These are phyloP conservation scores for Gonapodya sp. DNA, from an alignment of 192 early-diverging fungal genomes.

Conservation along the genomic window DNA sequence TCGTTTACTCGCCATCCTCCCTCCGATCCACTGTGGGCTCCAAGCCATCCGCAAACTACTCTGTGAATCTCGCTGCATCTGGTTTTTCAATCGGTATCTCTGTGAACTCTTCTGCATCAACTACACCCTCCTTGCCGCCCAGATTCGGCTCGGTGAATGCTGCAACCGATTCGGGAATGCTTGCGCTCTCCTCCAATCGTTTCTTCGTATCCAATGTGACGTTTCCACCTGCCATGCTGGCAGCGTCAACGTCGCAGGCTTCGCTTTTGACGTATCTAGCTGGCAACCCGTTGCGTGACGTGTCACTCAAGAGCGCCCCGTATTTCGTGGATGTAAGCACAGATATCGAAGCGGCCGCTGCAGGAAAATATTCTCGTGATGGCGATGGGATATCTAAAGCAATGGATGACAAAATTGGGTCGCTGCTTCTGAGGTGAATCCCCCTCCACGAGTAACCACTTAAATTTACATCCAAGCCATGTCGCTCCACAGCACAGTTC, in stretches of 20 bases:
- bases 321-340: not conserved
- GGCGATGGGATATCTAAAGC: not conserved
- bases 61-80: constrained; percentile 13
- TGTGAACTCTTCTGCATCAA: not conserved
- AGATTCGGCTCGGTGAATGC: not conserved
- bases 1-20: constrained; percentile 23
- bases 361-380: not conserved
- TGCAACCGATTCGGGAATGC: not conserved
- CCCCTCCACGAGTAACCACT: not conserved
- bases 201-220: not conserved
- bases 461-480: constrained; percentile 13
- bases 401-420: not conserved
- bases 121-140: not conserved
- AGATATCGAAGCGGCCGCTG: not conserved
- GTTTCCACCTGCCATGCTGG: not conserved
- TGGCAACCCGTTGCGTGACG: not conserved
- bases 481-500: constrained; percentile 10
- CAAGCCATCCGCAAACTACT: constrained; percentile 19
- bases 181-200: not conserved
- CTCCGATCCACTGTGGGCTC: constrained; percentile 24
- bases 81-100: constrained; percentile 1
- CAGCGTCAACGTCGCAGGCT: not conserved
- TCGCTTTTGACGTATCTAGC: not conserved
- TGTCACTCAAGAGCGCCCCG: not conserved
- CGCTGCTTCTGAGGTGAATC: not conserved